Base-by-base conservation (phyloP, 768 basidiomycete species). In the Xerocomellus amylosporus region DNA sequence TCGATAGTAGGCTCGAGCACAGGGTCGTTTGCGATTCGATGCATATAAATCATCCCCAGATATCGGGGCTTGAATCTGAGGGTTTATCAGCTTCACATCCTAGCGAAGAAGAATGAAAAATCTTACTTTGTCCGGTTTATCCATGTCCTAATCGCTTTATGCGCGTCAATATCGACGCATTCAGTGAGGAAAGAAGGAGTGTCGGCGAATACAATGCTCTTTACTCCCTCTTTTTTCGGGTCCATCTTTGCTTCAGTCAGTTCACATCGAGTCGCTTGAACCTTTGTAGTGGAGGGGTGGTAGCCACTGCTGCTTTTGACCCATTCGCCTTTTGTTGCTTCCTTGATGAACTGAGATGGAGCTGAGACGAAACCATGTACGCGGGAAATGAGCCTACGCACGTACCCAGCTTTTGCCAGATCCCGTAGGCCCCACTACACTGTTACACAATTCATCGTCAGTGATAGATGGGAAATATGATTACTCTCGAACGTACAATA, bases 331-430 rank as follows among this genome's bases (percentile, higher is more conserved):
- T 10, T 54, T 2, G 60, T 65, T 2, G 44, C 63, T 33, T 49
- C 31, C 36, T 33, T 62, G 34, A 39, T 42, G 22, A 64, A 64
- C 63, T 64, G 33, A 24, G 20, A 28, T 10, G 1, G 20, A 24
- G 9, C 17, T 58, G 17, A 46, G 49, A 43, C 17, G 8, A 40
- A 10, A 43, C 2, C 20, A 8, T 13, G 17, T 1, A n/a, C 1
- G 22, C n/a, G 8, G 6, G 19, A 5, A n/a, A 24, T 15, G 8
- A 14, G 17, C 7, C 7, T 14, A 20, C 3, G 9, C 20, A 53
- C 63, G 15, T 24, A 64, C 63, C 63, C 60, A 64, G 24, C 63
- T 64, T 33, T 64, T 64, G 0, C 63, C 63, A 0, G 59, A 53
- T 33, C 63, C 63, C 28, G 63, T 58, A 7, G 63, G 59, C 0